phyloP scores from a whole-genome alignment of 495 filamentous ascomycete species.

The Jackrogersella minutella region DNA sequence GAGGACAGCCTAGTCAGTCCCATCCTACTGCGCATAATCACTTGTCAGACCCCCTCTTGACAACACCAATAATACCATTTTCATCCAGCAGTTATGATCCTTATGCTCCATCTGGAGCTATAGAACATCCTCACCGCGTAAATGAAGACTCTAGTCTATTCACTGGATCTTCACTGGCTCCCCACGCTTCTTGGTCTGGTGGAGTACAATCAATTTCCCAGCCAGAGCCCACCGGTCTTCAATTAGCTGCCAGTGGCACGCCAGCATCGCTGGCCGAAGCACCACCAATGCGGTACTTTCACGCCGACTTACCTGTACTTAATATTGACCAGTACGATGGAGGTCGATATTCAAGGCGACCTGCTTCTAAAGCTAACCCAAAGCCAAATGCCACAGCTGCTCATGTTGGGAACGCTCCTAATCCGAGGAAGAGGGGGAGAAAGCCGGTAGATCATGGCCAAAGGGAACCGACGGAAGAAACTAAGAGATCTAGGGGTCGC shows the following conservation, averaged over 20 bases:
- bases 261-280: constrained; percentile 15
- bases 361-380: constrained; percentile 29
- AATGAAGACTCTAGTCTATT: constrained; percentile 1
- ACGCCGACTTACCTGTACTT: constrained; percentile 54
- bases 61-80: constrained; percentile 20
- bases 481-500: constrained; percentile 66
- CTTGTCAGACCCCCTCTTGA: constrained; percentile 14
- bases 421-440: constrained; percentile 42
- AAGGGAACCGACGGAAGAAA: constrained; percentile 50
- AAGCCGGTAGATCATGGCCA: constrained; percentile 29
- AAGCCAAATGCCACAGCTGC: constrained; percentile 7
- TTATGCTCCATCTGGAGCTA: background rate
- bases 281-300: constrained; percentile 46
- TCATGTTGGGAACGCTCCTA: constrained; percentile 7
- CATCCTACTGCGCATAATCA: constrained; percentile 9
- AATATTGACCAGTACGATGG: constrained; percentile 59
- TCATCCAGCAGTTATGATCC: constrained; percentile 10
- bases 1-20: constrained; percentile 1
- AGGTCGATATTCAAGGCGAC: constrained; percentile 26
- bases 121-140: constrained; percentile 3
- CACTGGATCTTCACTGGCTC: constrained; percentile 6
- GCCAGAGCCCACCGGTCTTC: constrained; percentile 1
- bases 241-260: constrained; percentile 10
- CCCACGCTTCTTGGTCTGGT: constrained; percentile 20
- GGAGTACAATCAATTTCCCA: constrained; percentile 18